Percentiles rank a stretch among this genome's conserved stretches.
Conservation (phyloP, 176 grass and related monocot genomes). For the Saccharum spontaneum region DNA sequence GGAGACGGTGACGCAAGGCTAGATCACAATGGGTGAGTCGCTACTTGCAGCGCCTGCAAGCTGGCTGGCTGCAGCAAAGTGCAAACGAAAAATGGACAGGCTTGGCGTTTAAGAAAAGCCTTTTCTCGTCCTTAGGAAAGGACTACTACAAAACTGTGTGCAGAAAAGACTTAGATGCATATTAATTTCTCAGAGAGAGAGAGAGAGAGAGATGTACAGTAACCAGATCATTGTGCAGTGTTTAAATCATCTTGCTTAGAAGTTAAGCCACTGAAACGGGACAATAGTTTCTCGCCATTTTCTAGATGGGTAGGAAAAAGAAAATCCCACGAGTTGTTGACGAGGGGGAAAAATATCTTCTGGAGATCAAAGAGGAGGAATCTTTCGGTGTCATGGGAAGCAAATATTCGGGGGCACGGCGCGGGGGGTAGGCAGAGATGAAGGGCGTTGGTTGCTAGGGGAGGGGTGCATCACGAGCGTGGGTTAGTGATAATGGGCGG, state of each 20-base stretch:
- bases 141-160: not conserved
- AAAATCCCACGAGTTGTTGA: not conserved
- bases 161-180: too few species aligned
- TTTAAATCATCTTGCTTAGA: not conserved
- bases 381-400: constrained; percentile 28
- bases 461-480: too few species aligned
- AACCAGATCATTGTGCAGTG: not conserved
- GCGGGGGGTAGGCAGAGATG: not conserved
- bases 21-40: too few species aligned
- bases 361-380: constrained; percentile 9
- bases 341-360: not conserved
- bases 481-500: too few species aligned
- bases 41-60: too few species aligned
- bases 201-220: not conserved
- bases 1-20: too few species aligned
- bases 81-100: not conserved
- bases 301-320: not conserved
- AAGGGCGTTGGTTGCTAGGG: too few species aligned
- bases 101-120: not conserved
- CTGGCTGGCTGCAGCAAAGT: not conserved
- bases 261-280: constrained; percentile 6
- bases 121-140: not conserved
- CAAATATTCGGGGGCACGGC: constrained; percentile 46
- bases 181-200: too few species aligned
- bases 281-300: too few species aligned